Evolutionary conservation across 1,284 basidiomycete species (phyloP), one percentile per base, ranked within the genome.

Genomic region (Pyrrhoderma lamaoense): DNA sequence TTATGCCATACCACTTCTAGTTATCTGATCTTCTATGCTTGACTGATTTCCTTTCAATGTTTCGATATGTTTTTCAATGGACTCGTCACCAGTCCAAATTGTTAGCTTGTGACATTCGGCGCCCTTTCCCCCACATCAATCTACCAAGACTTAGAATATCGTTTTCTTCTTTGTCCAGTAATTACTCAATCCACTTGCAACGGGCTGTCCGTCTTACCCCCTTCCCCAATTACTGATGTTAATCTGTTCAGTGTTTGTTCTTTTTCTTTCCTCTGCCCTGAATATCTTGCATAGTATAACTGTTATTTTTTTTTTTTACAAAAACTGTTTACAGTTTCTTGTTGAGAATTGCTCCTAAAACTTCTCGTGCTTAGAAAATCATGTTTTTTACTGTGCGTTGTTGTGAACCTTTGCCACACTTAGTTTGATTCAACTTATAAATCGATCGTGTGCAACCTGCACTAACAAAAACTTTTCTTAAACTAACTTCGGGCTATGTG

Each of bases 31-130:
- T 22, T 18, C 14, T 44, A 14, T 19, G 34, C 56, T 44, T 49
- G 49, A 55, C 52, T 43, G 48, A 53, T 55, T 52, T 39, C 40
- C 9, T 14, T 42, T 22, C n/a, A n/a, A 37, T 34, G 49, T 18
- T 8, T 38, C 13, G 2, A 11, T 25, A 23, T 21, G 18, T 25
- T 25, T 18, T n/a, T n/a, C n/a, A n/a, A 16, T 14, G 46, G 40
- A 37, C 43, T 34, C 23, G 49, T 44, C 49, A 45, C 49, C 42
- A 37, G 42, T 47, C 46, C 14, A 5, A 16, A 36, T 42, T n/a
- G 19, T 47, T 51, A 4, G 9, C 21, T 8, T 34, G 45, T 52
- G 67, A 62, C 66, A 72, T 74, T 76, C 73, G 70, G 54, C 75
- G 69, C 65, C 72, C 68, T 42, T 49, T 22, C 14, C 43, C 18